Conservation (phyloP, 2,329 filamentous ascomycete genomes). For the Colletotrichum orbiculare region DNA sequence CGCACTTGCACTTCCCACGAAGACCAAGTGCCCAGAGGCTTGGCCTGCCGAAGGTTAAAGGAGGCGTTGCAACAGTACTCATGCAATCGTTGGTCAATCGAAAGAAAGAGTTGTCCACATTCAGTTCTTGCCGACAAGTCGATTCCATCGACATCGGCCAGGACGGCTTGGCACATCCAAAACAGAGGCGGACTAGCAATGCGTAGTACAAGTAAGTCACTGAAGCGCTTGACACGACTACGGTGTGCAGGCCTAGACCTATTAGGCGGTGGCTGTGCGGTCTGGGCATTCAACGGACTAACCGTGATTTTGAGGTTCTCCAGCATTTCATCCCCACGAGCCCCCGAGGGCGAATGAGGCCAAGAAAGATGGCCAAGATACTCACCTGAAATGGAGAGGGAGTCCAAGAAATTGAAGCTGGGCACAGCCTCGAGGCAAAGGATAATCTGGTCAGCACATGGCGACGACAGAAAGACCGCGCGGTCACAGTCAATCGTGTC, state of each 20-base stretch:
- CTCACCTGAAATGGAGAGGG: slow-evolving; percentile 7
- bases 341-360: slow-evolving; percentile 1
- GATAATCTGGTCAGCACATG: not conserved
- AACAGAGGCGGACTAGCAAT: not conserved
- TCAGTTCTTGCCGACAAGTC: no score
- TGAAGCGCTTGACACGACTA: no score
- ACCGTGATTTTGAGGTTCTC: not conserved
- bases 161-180: slow-evolving; percentile 8
- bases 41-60: not conserved
- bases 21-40: not conserved
- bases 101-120: no score
- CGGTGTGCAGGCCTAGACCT: no score
- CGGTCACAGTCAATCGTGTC: slow-evolving; percentile 3
- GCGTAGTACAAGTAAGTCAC: no score
- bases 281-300: slow-evolving; percentile 19
- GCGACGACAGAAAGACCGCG: slow-evolving; percentile 1
- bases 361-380: slow-evolving; percentile 23
- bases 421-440: slow-evolving; percentile 15
- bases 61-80: not conserved
- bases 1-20: not conserved
- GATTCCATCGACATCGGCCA: not conserved
- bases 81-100: no score
- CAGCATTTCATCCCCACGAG: not conserved
- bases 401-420: slow-evolving; percentile 4
- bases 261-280: slow-evolving; percentile 25